phyloP scores from a whole-genome alignment of 2,329 filamentous ascomycete species.

The Penicillium sp. region DNA sequence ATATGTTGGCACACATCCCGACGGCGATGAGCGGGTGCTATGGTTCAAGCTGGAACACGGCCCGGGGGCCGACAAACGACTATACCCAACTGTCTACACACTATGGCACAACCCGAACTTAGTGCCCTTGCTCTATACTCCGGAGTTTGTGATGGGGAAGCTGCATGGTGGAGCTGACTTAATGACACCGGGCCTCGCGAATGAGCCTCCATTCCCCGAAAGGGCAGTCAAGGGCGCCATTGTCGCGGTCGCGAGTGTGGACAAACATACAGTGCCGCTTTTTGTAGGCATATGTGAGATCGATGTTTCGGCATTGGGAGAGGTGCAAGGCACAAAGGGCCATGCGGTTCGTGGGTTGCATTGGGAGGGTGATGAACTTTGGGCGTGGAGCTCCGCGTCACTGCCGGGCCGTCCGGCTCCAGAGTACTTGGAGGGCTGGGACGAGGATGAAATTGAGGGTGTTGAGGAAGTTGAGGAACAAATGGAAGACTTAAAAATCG shows the following conservation, averaged over 20 bases:
- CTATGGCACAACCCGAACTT: slow-evolving; percentile 63
- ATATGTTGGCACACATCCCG: slow-evolving; percentile 60
- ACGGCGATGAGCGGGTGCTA: slow-evolving; percentile 57
- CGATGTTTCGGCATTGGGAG: slow-evolving; percentile 54
- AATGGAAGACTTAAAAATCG: slow-evolving; percentile 39
- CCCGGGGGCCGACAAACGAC: slow-evolving; percentile 38
- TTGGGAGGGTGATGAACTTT: slow-evolving; percentile 68
- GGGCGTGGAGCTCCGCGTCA: slow-evolving; percentile 58
- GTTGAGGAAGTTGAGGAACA: slow-evolving; percentile 46
- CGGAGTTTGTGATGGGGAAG: slow-evolving; percentile 57
- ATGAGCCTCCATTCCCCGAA: slow-evolving; percentile 61
- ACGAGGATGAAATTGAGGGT: slow-evolving; percentile 29
- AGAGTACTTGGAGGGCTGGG: slow-evolving; percentile 53
- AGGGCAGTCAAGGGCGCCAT: slow-evolving; percentile 59
- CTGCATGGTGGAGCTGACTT: slow-evolving; percentile 63
- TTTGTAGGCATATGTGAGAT: slow-evolving; percentile 65
- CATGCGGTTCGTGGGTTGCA: slow-evolving; percentile 64
- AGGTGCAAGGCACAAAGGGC: slow-evolving; percentile 60
- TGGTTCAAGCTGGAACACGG: slow-evolving; percentile 63
- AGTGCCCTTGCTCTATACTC: slow-evolving; percentile 63
- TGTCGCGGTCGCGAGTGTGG: slow-evolving; percentile 61
- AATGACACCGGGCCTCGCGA: slow-evolving; percentile 65
- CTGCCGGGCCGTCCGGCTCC: slow-evolving; percentile 54
- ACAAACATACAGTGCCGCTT: slow-evolving; percentile 59
- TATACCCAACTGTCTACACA: slow-evolving; percentile 59